Evolutionary conservation across 176 grass and related monocot genomes (phyloP).

Genomic region (Oryza coarctata): DNA sequence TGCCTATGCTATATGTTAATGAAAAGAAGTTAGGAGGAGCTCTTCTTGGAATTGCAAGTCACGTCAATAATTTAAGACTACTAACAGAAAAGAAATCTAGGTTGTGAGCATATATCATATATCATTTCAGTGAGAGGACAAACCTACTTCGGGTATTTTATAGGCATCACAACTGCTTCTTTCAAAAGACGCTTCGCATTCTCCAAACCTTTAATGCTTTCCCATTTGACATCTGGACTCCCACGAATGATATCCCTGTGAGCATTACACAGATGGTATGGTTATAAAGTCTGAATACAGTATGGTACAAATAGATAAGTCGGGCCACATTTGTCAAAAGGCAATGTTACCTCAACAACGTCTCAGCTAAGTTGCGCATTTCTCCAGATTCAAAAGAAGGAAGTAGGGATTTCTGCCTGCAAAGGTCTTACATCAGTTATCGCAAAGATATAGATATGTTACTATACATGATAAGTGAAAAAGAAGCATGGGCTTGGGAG

Average conservation of each 20-base stretch:
- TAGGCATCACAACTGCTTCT: conserved; percentile 97
- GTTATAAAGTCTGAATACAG: neutral
- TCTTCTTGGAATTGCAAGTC: neutral
- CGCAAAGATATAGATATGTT: neutral
- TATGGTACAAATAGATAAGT: conserved; percentile 11
- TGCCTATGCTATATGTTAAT: neutral
- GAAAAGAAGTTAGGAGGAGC: neutral
- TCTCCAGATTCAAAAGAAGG: conserved; percentile 94
- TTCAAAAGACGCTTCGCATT: conserved; percentile 86
- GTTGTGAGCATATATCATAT: neutral
- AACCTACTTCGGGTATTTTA: conserved; percentile 97
- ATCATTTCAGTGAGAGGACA: conserved; percentile 28
- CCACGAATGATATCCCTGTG: conserved; percentile 88
- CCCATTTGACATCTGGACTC: conserved; percentile 96
- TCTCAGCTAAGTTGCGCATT: conserved; percentile 80
- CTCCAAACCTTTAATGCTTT: conserved; percentile 95
- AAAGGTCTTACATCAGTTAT: neutral
- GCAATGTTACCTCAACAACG: conserved; percentile 61
- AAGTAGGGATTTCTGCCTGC: conserved; percentile 81
- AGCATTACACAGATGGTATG: conserved; percentile 14
- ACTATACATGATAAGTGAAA: neutral
- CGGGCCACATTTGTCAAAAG: neutral
- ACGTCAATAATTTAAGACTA: neutral
- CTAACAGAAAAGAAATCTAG: neutral
- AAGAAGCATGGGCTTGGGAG: neutral